phyloP scores from a whole-genome alignment of 441 rosid genomes.

The Aleurites moluccanus region DNA sequence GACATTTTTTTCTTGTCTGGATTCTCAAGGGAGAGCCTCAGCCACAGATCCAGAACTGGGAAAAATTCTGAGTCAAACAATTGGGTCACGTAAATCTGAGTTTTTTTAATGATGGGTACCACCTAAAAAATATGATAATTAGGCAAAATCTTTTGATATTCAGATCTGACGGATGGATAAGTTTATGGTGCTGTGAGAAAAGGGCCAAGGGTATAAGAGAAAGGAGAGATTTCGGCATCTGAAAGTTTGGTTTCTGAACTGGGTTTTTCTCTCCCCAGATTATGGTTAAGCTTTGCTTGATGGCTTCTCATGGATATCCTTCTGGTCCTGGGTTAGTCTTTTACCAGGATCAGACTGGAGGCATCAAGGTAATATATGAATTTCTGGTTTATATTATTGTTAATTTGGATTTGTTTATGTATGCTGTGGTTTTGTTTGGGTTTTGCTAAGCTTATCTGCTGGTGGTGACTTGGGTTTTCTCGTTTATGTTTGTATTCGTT shows the following conservation, averaged over 20 bases:
- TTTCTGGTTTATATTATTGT: background rate
- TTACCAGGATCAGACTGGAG: slow-evolving; percentile 58
- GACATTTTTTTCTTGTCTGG: slow-evolving; percentile 12
- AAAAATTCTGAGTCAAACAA: slow-evolving; percentile 14
- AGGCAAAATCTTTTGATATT: slow-evolving; percentile 16
- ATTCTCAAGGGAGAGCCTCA: slow-evolving; percentile 18
- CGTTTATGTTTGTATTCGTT: background rate
- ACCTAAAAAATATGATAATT: slow-evolving; percentile 5
- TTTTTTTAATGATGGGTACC: slow-evolving; percentile 13
- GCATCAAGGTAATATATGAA: slow-evolving; percentile 47
- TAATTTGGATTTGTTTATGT: background rate
- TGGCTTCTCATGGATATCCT: slow-evolving; percentile 70
- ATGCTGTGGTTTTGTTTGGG: slow-evolving; percentile 1
- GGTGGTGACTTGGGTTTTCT: background rate
- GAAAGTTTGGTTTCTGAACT: slow-evolving; percentile 31
- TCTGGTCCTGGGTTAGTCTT: slow-evolving; percentile 49
- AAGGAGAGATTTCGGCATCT: slow-evolving; percentile 21
- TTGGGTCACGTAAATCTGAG: background rate
- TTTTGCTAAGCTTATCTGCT: background rate
- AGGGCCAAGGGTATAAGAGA: background rate
- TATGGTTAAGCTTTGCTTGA: slow-evolving; percentile 64
- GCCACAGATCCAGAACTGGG: slow-evolving; percentile 17
- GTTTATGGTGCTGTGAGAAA: slow-evolving; percentile 33
- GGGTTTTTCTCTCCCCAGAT: slow-evolving; percentile 30
- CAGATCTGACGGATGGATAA: slow-evolving; percentile 32